Evolutionary conservation across 345 rosid species (phyloP).

Genomic region (Populus ilicifolia): DNA sequence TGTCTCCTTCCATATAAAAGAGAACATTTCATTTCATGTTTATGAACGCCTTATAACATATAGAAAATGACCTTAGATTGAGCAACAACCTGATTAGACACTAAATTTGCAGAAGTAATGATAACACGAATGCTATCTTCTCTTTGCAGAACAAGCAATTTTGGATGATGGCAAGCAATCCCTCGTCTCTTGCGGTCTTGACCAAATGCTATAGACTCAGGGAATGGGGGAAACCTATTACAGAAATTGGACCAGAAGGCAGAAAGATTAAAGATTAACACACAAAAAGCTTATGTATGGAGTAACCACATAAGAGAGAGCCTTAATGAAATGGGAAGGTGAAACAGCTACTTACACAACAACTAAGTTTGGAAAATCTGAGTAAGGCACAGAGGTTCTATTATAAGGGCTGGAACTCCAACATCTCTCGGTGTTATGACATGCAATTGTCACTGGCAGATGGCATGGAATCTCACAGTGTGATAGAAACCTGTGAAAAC

Average conservation of each 20-base stretch:
- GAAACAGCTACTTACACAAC: conserved; percentile 53
- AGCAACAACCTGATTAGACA: conserved; percentile 62
- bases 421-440: conserved; percentile 71
- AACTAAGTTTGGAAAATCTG: conserved; percentile 64
- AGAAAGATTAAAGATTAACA: conserved; percentile 8
- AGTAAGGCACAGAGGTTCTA: conserved; percentile 54
- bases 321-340: neutral
- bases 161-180: conserved; percentile 95
- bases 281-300: neutral
- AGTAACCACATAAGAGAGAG: neutral
- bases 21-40: neutral
- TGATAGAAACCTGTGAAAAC: conserved; percentile 60
- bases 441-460: conserved; percentile 82
- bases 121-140: conserved; percentile 63
- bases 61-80: conserved; percentile 1
- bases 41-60: neutral
- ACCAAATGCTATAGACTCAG: conserved; percentile 85
- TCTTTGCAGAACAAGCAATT: conserved; percentile 76
- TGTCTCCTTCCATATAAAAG: neutral
- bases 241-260: conserved; percentile 10
- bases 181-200: conserved; percentile 70
- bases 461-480: conserved; percentile 63
- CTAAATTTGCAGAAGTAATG: conserved; percentile 86
- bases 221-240: conserved; percentile 77
- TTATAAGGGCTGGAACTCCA: conserved; percentile 69